These are phyloP conservation scores for Aspergillus cristatus DNA, from an alignment of 495 filamentous ascomycete species.

Conservation along the genomic window DNA sequence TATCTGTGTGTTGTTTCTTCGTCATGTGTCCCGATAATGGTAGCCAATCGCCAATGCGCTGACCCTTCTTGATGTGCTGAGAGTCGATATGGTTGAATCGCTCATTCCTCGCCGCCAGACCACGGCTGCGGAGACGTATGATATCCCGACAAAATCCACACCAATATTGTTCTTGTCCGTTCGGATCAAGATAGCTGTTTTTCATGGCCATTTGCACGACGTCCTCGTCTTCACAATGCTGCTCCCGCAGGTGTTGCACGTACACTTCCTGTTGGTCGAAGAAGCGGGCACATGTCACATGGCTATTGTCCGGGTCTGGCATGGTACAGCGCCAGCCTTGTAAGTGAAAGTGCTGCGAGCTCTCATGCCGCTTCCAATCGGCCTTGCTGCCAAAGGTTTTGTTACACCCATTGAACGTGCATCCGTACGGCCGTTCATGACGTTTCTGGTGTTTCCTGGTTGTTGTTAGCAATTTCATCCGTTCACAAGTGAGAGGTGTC, in stretches of 20 bases:
- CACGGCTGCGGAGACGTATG: constrained; percentile 45
- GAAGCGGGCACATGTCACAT: constrained; percentile 42
- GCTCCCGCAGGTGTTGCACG: constrained; percentile 46
- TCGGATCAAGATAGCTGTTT: constrained; percentile 55
- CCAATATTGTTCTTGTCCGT: constrained; percentile 67
- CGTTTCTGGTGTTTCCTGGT: constrained; percentile 80
- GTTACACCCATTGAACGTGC: constrained; percentile 64
- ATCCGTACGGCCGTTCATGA: constrained; percentile 79
- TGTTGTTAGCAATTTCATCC: constrained; percentile 10
- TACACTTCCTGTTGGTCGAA: constrained; percentile 56
- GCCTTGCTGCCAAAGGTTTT: constrained; percentile 87
- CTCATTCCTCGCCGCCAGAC: constrained; percentile 57
- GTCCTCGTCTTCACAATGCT: constrained; percentile 29
- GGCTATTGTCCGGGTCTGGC: constrained; percentile 22
- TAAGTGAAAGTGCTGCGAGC: constrained; percentile 68
- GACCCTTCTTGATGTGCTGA: constrained; percentile 56
- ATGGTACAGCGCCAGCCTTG: constrained; percentile 69
- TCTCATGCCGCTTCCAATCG: constrained; percentile 96
- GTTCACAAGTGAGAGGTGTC: neutral
- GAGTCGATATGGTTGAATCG: constrained; percentile 79
- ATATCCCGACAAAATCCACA: constrained; percentile 73
- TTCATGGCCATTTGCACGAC: constrained; percentile 38
- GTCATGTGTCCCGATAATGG: constrained; percentile 9
- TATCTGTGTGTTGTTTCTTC: constrained; percentile 4
- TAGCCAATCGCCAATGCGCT: constrained; percentile 42